These are phyloP conservation scores for Silybum marianum DNA, from an alignment of 129 eudicot species.

Conservation along the genomic window DNA sequence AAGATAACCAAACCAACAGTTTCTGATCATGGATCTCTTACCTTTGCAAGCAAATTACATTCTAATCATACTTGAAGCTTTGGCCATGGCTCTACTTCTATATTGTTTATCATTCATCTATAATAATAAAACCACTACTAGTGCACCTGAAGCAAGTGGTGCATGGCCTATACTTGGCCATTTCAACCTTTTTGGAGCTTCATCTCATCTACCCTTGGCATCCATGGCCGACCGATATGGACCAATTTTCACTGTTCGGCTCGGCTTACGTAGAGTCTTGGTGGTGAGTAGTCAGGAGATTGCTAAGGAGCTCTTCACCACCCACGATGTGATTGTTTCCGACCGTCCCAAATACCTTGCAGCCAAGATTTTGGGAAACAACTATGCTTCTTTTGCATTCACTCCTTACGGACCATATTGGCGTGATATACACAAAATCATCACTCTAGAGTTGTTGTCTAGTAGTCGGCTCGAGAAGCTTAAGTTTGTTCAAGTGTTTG, in stretches of 20 bases:
- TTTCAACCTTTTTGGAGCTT: not conserved
- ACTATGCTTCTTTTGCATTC: constrained; percentile 13
- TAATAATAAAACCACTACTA: not conserved
- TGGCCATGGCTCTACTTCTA: not conserved
- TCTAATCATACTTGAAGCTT: not conserved
- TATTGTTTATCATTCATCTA: not conserved
- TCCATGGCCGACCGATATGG: constrained; percentile 36
- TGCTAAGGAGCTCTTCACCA: constrained; percentile 26
- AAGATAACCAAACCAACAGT: too few relatives aligned
- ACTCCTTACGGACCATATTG: constrained; percentile 35
- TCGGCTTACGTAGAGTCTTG: constrained; percentile 21
- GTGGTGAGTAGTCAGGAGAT: constrained; percentile 32
- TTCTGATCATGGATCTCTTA: not conserved
- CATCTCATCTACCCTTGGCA: constrained; percentile 1
- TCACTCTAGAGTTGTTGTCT: constrained; percentile 25
- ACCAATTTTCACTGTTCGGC: constrained; percentile 23
- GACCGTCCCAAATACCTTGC: constrained; percentile 24
- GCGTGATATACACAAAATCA: constrained; percentile 33
- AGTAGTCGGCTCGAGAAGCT: constrained; percentile 17
- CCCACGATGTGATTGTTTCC: constrained; percentile 20
- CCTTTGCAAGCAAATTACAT: not conserved
- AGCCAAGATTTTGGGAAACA: constrained; percentile 22
- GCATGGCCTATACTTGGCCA: constrained; percentile 52
- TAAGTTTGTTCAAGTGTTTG: constrained; percentile 8
- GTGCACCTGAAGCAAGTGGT: constrained; percentile 44